Base-by-base conservation (phyloP, 2,329 filamentous ascomycete species). In the Zarea fungicola region DNA sequence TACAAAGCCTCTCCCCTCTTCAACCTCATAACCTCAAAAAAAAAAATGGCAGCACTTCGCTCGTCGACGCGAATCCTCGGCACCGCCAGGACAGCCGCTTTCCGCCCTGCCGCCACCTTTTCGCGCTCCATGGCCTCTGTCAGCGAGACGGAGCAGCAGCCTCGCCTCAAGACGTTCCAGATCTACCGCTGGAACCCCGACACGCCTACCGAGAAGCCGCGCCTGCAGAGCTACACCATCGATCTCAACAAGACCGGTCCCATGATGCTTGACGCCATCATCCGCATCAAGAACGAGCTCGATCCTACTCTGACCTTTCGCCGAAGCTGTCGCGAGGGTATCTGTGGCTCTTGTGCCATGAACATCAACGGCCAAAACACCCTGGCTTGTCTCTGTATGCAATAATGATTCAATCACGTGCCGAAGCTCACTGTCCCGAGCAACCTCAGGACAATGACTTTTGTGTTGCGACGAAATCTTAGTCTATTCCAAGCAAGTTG, bases 281-380 rank as follows among this genome's bases (percentile, higher is more conserved):
- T 99, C 69, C 80, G 92, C 62, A 96, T 99, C 74, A 99, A 99
- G 87, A 99, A 99, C 72, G 93, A 99, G 80, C 73, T 95, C 55
- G 93, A 99, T 71, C 90, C 93, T 44, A 97, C 93, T 39, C 73
- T 99, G 63, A 97, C 93, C 48, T 99, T 99, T 80, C 83, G 93
- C 67, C 76, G 93, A 70, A 95, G 88, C 71, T 99, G 93, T 76
- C 81, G 93, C 73, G 93, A 99, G 80, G 93, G 93, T 60, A 99
- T 99, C 64, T 99, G 93, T 67, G 93, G 93, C 59, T 95, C 89
- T 71, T 99, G 93, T 69, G 93, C 93, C 58, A 99, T 99, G 93
- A 99, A 99, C 79, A 97, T 99, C 69, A 95, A 97, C 70, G 93
- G 93, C 69, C 87, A 95, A 64, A 99, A 99, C 77, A 99, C 93